phyloP scores from a whole-genome alignment of 139 green algal species.

The Coelastrella sp. region DNA sequence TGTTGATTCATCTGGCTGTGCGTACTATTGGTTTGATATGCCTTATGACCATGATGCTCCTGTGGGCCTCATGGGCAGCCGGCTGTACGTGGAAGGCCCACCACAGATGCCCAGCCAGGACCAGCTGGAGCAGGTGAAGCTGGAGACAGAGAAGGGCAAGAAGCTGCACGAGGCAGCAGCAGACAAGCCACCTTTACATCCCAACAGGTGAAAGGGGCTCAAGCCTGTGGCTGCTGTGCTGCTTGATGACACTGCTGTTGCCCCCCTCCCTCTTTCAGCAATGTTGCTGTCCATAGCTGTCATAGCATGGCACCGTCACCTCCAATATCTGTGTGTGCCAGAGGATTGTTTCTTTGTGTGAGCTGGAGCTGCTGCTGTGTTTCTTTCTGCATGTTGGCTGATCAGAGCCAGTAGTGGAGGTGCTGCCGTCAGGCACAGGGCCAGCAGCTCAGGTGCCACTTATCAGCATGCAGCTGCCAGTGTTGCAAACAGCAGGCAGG shows the following conservation, averaged over 20 bases:
- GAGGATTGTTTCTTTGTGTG: no score
- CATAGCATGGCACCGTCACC: no score
- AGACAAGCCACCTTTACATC: conserved; percentile 1
- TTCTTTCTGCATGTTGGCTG: neutral
- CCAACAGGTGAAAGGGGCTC: neutral
- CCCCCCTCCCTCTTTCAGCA: no score
- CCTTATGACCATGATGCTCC: conserved; percentile 37
- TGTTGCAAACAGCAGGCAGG: conserved; percentile 29
- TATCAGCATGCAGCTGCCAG: neutral
- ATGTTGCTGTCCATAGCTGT: neutral
- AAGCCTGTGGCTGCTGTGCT: neutral
- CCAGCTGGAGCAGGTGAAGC: neutral
- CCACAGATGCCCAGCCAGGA: neutral
- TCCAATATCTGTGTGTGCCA: no score
- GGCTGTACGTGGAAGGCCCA: conserved; percentile 35
- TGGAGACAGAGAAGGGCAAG: neutral
- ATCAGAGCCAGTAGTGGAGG: neutral
- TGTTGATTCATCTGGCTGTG: neutral
- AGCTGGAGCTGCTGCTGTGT: no score
- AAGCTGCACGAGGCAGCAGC: conserved; percentile 13
- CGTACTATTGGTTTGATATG: conserved; percentile 46
- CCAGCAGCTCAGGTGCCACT: neutral
- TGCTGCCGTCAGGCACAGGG: neutral
- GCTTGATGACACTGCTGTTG: neutral
- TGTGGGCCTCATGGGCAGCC: conserved; percentile 39